Conservation (phyloP, 2,329 filamentous ascomycete genomes). For the Penicillium sp. region DNA sequence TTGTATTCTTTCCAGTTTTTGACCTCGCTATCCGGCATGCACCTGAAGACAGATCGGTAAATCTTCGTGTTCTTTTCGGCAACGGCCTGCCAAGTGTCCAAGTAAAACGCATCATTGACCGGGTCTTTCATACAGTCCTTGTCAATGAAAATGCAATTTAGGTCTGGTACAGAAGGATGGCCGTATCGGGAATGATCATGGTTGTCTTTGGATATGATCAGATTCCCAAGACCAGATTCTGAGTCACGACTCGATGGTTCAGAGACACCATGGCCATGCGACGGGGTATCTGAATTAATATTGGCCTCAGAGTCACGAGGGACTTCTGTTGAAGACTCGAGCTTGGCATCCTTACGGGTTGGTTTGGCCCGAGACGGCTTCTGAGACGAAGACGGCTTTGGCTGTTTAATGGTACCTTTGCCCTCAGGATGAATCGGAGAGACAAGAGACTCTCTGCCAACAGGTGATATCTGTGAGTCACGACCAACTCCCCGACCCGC, state of each 20-base stretch:
- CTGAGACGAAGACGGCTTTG: conserved; percentile 46
- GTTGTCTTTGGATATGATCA: conserved; percentile 48
- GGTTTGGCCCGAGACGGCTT: conserved; percentile 20
- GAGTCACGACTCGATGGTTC: conserved; percentile 72
- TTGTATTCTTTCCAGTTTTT: conserved; percentile 91
- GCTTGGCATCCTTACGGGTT: conserved; percentile 19
- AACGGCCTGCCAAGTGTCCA: conserved; percentile 82
- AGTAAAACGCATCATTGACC: conserved; percentile 74
- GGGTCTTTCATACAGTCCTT: conserved; percentile 96
- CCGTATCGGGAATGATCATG: conserved; percentile 52
- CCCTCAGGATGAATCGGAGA: conserved; percentile 64
- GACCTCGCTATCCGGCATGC: conserved; percentile 94
- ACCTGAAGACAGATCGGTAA: conserved; percentile 89
- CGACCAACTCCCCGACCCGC: conserved; percentile 63
- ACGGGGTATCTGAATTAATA: conserved; percentile 24
- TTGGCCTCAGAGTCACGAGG: conserved; percentile 21
- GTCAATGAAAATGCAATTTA: conserved; percentile 71
- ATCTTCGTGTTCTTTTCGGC: conserved; percentile 95
- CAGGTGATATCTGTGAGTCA: conserved; percentile 67
- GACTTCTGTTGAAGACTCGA: conserved; percentile 13
- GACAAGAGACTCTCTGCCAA: conserved; percentile 68
- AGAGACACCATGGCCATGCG: conserved; percentile 59
- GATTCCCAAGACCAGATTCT: conserved; percentile 78
- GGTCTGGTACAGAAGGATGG: conserved; percentile 59
- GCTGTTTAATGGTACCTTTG: conserved; percentile 57